Base-by-base conservation (phyloP, 2,329 filamentous ascomycete genomes). In the Nigrospora sphaerica region DNA sequence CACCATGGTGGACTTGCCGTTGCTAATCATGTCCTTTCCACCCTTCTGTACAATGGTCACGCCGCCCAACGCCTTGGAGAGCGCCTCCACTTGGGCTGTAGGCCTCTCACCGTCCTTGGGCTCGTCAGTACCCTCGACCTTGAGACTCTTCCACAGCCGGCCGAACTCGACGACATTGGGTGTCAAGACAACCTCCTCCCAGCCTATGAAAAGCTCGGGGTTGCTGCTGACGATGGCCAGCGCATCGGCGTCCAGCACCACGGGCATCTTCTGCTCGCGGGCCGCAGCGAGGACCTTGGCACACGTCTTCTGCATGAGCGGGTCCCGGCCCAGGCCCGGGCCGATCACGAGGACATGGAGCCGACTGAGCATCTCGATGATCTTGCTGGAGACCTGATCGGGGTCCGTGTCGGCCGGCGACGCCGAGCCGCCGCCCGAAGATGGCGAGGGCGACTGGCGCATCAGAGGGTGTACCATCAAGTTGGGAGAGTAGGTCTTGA, bases 401-500 rank as follows among this genome's bases (percentile, higher is more conserved):
- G 85, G 75, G 54, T 80, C 74, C 12, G 72, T 71, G 46, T 85
- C 78, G 45, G 73, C 67, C 19, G 69, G 63, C 45, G 78, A 68
- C 55, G 80, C 74, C 18, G 68, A 60, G 34, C 60, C 58, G 28
- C 46, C 33, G 39, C 46, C 36, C 6, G 52, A 42, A 28, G 23
- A 28, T 69, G 57, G 69, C 32, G 68, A 64, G 12, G 67, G 61
- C 39, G 81, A 80, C 66, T 93, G 88, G 31, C 89, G 86, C 81
- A 98, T 92, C 55, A 96, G 80, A 1, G 93, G 93, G 66, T 97
- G 93, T 12, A 98, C 93, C 92, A 98, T 98, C 28, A 98, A 76
- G 64, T 97, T 96, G 3, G 93, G 93, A 17, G 91, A 96, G 72
- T 97, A 98, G 4, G 89, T 88, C 73, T 98, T 98, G 70, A 98